Evolutionary conservation across 306 rosid species (phyloP).

Genomic region (Carpinus viminea): DNA sequence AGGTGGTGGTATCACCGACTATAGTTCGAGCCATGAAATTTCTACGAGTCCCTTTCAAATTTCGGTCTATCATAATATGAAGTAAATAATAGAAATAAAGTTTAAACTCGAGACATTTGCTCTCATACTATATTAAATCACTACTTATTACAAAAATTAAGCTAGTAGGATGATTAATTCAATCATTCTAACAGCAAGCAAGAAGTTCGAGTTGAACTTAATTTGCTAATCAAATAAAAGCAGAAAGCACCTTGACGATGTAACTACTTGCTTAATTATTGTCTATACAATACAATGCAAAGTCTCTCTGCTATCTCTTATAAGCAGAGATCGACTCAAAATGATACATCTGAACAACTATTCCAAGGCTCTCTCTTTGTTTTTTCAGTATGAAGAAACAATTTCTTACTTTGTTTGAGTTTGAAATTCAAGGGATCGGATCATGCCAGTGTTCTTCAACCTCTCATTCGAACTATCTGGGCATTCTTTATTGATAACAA

Average conservation of each 20-base stretch:
- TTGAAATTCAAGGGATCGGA: neutral
- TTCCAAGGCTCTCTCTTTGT: neutral
- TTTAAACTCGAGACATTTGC: too few species aligned
- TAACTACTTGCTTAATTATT: neutral
- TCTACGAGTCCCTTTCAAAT: too few species aligned
- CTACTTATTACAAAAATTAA: too few species aligned
- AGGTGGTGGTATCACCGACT: too few species aligned
- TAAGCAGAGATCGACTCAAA: slow-evolving; percentile 1
- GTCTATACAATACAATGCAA: neutral
- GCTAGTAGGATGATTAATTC: too few species aligned
- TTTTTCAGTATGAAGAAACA: neutral
- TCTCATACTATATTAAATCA: too few species aligned
- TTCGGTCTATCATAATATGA: too few species aligned
- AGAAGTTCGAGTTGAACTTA: neutral
- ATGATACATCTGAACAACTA: neutral
- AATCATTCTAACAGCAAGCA: neutral
- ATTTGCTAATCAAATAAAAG: neutral
- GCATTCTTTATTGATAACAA: slow-evolving; percentile 38
- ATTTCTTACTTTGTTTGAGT: slow-evolving; percentile 3
- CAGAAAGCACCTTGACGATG: neutral
- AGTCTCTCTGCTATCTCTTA: neutral
- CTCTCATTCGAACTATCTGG: slow-evolving; percentile 23
- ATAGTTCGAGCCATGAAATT: too few species aligned
- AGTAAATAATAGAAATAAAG: too few species aligned
- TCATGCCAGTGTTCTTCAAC: neutral